Evolutionary conservation across 1,284 basidiomycete species (phyloP).

Genomic region (Apiotrichum mycotoxinovorans): DNA sequence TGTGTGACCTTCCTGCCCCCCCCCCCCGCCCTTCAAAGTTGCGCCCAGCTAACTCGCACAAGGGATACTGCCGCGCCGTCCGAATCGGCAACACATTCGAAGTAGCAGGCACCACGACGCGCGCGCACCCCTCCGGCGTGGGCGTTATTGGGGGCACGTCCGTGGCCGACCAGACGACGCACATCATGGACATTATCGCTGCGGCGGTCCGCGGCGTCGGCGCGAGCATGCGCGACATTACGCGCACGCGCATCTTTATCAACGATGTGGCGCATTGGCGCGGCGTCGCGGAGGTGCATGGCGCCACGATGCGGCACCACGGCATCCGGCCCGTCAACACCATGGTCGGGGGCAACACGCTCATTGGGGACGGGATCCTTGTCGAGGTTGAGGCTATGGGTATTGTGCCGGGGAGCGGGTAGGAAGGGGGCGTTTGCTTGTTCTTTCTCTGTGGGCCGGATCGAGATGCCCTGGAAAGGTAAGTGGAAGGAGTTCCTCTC

Average conservation of each 20-base stretch:
- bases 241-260: constrained; percentile 20
- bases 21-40: too few relatives aligned
- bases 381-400: constrained; percentile 26
- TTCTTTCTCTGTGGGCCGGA: too few relatives aligned
- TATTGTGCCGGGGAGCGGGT: not conserved
- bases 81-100: constrained; percentile 8
- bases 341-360: constrained; percentile 15
- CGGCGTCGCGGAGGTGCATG: constrained; percentile 19
- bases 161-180: constrained; percentile 15
- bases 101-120: constrained; percentile 16
- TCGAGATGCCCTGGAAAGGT: too few relatives aligned
- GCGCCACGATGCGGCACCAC: constrained; percentile 8
- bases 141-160: constrained; percentile 7
- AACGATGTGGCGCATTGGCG: constrained; percentile 12
- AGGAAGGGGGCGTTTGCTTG: too few relatives aligned
- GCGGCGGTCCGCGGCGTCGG: constrained; percentile 16
- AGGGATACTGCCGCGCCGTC: constrained; percentile 13
- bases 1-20: too few relatives aligned
- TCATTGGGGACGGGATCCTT: constrained; percentile 12
- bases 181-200: constrained; percentile 21
- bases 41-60: not conserved
- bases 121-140: constrained; percentile 5
- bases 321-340: constrained; percentile 24
- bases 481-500: too few relatives aligned
- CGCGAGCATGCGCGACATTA: constrained; percentile 17